Percentiles rank a stretch among this genome's conserved stretches.
Conservation (phyloP, 2,329 filamentous ascomycete genomes). For the Sporothrix variecibatus region DNA sequence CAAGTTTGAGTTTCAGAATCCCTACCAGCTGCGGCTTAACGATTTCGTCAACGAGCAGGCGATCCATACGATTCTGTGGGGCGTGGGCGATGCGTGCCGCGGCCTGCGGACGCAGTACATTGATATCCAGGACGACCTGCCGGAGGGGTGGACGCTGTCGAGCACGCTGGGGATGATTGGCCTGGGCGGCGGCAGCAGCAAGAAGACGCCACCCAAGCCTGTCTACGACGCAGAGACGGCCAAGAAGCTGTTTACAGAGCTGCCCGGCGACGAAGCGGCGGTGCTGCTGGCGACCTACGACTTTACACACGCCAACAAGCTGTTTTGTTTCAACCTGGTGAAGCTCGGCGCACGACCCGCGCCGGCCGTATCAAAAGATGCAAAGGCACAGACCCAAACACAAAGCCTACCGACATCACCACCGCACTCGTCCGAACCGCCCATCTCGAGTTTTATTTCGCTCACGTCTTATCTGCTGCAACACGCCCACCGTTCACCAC, state of each 20-base stretch:
- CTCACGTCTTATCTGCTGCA: constrained; percentile 90
- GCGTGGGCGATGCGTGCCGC: constrained; percentile 72
- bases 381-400: background rate
- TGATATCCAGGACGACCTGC: constrained; percentile 83
- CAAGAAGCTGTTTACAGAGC: constrained; percentile 74
- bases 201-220: constrained; percentile 60
- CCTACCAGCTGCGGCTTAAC: constrained; percentile 86
- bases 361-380: background rate
- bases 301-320: constrained; percentile 90
- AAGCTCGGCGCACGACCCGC: constrained; percentile 48
- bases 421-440: constrained; percentile 56
- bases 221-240: constrained; percentile 75
- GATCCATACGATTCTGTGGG: constrained; percentile 78
- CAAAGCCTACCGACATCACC: background rate
- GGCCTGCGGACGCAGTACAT: constrained; percentile 74
- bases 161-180: constrained; percentile 83
- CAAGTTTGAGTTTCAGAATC: constrained; percentile 98
- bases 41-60: constrained; percentile 92
- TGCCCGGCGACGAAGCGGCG: constrained; percentile 80
- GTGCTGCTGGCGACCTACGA: constrained; percentile 86
- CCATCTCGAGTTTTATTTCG: constrained; percentile 81
- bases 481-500: constrained; percentile 81
- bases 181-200: constrained; percentile 56
- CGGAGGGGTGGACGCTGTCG: constrained; percentile 83
- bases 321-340: constrained; percentile 86